A percentile compares a stretch with the other conserved stretches of the same genome.
Conservation (phyloP, 208 protist genomes). For the Perkinsela sp. region DNA sequence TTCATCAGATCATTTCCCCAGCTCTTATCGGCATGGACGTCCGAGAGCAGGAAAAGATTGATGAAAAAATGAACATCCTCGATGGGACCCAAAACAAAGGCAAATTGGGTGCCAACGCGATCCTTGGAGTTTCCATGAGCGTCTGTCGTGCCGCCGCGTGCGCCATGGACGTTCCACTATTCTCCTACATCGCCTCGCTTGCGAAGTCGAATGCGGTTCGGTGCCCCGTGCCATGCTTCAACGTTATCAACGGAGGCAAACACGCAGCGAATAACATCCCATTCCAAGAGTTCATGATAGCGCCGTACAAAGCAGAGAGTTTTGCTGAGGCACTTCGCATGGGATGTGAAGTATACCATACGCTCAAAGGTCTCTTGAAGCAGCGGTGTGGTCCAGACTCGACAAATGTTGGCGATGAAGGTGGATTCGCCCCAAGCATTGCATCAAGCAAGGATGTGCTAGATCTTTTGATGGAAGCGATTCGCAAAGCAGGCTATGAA, state of each 20-base stretch:
- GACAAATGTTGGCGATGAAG: constrained; percentile 89
- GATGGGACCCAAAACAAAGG: constrained; percentile 89
- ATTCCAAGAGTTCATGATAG: constrained; percentile 95
- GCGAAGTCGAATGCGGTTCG: constrained; percentile 43
- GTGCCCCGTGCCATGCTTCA: constrained; percentile 82
- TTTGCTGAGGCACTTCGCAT: constrained; percentile 85
- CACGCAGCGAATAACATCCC: constrained; percentile 85
- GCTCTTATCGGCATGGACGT: constrained; percentile 71
- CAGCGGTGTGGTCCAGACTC: constrained; percentile 80
- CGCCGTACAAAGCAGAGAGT: constrained; percentile 64
- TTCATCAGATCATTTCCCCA: constrained; percentile 74
- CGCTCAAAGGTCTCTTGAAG: constrained; percentile 83
- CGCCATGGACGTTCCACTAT: constrained; percentile 62
- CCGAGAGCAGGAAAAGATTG: constrained; percentile 57
- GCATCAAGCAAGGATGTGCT: constrained; percentile 80
- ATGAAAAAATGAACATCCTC: constrained; percentile 72
- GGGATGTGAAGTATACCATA: constrained; percentile 90
- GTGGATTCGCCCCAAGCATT: constrained; percentile 89
- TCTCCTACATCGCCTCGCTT: constrained; percentile 75
- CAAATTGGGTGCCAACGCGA: constrained; percentile 90
- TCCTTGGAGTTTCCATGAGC: constrained; percentile 89
- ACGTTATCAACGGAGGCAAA: constrained; percentile 96
- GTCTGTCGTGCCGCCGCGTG: constrained; percentile 79
- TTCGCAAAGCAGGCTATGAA: constrained; percentile 76
- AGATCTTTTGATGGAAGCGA: constrained; percentile 77